phyloP scores from a whole-genome alignment of 2,329 filamentous ascomycete genomes.

The Huntiella savannae region DNA sequence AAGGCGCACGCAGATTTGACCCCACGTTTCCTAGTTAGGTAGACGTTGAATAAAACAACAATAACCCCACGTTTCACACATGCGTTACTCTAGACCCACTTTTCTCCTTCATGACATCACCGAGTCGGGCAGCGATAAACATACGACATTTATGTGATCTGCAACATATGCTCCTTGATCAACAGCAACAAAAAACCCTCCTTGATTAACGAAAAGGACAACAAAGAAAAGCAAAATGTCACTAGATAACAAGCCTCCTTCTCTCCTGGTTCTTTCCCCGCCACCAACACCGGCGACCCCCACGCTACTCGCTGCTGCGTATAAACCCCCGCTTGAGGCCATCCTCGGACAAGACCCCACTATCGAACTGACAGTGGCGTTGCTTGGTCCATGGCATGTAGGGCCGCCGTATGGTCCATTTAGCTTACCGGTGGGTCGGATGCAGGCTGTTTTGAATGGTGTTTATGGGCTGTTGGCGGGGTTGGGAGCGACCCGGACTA shows the following conservation, averaged over 20 bases:
- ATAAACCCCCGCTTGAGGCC: constrained; percentile 36
- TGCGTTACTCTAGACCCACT: too few species aligned
- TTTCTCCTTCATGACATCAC: too few species aligned
- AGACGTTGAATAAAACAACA: not conserved
- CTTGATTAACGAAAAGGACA: not conserved
- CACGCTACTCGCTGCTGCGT: constrained; percentile 35
- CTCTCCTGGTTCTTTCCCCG: constrained; percentile 42
- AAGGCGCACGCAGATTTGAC: not conserved
- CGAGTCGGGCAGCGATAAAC: not conserved
- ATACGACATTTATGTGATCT: not conserved
- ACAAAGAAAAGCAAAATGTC: not conserved
- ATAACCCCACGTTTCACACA: not conserved
- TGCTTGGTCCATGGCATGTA: constrained; percentile 5
- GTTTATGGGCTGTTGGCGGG: constrained; percentile 62
- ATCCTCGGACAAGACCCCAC: constrained; percentile 24
- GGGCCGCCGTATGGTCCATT: not conserved
- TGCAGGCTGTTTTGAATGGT: constrained; percentile 42
- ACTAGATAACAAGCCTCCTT: not conserved
- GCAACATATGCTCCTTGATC: not conserved
- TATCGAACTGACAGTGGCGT: too few species aligned
- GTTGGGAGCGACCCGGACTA: constrained; percentile 42
- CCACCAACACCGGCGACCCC: constrained; percentile 37
- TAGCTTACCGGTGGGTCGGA: constrained; percentile 9
- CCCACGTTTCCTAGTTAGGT: not conserved
- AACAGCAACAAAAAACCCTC: not conserved